Evolutionary conservation across 371 early-diverging fungal species (phyloP), one percentile per base, ranked within the genome.

Genomic region (Syncephalastrum racemosum): DNA sequence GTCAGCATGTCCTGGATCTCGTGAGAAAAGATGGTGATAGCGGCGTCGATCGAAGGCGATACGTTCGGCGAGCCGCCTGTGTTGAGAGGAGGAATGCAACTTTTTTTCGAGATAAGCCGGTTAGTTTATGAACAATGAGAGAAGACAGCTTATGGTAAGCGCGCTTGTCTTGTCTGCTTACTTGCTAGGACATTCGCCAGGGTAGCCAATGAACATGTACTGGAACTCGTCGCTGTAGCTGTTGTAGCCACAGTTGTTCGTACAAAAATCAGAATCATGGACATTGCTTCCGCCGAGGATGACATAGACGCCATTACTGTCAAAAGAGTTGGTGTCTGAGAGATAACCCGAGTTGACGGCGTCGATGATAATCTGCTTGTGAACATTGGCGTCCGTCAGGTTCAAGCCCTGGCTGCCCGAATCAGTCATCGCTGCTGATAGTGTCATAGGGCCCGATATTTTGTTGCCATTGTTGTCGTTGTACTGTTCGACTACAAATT

Each of bases 1-100:
- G 80, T 77, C 53, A 75, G 53, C 10, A 79, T 48, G 57, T 82
- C 80, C 54, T 77, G 76, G 23, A 82, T 56, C 62, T 80, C 83
- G 56, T 82, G 83, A 3, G 82, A 80, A 52, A 80, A 69, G 22
- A 76, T 73, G 15, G 73, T 74, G 53, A 82, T 69, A 23, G 71
- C 68, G 53, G 80, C 77, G 53, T 82, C 83, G 27, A 79, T 69
- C 12, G 70, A 62, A 18, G 78, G 77, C 41, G 66, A 63, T 39
- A 66, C 63, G 61, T 82, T 79, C 8, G 79, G 81, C 16, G 81
- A 77, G 4, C 44, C 25, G 4, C 57, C 41, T 18, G 59, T 57
- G 46, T 68, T 74, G 20, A 62, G 15, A 14, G 59, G 25, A 10
- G 76, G 77, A 43, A 75, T 68, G 52, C 79, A 77, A 24, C 71